A percentile compares a stretch with the other conserved stretches of the same genome.
phyloP scores from a whole-genome alignment of 176 grass and related monocot genomes.

The Typha latifolia region DNA sequence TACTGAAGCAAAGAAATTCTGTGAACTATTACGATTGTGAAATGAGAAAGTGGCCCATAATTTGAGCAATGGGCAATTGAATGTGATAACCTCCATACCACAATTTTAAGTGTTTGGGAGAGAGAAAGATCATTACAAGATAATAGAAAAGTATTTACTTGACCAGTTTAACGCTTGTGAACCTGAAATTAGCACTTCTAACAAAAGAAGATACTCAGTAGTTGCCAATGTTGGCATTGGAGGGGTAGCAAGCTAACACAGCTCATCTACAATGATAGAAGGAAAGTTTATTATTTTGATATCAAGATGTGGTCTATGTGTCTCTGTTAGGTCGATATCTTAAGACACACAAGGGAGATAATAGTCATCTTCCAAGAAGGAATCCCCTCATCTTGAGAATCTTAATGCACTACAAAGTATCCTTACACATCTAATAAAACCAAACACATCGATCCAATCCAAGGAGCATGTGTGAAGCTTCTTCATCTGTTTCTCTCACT shows the following conservation, averaged over 20 bases:
- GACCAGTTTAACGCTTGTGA: neutral
- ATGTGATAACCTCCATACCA: slow-evolving; percentile 4
- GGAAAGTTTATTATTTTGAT: neutral
- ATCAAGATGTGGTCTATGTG: slow-evolving; percentile 1
- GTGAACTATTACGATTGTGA: neutral
- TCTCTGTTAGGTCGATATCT: neutral
- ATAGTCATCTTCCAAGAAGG: neutral
- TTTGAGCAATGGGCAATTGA: neutral
- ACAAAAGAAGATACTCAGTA: neutral
- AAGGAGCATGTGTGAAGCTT: no score
- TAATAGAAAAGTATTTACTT: no score
- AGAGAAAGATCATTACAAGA: slow-evolving; percentile 8
- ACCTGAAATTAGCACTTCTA: neutral
- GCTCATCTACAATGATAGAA: slow-evolving; percentile 3
- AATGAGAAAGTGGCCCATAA: neutral
- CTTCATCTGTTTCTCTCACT: no score
- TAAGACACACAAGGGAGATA: neutral
- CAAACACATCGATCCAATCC: no score
- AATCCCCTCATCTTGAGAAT: neutral
- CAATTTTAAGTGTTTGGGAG: slow-evolving; percentile 8
- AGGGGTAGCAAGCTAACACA: slow-evolving; percentile 3
- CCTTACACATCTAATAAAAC: neutral
- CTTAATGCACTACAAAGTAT: neutral
- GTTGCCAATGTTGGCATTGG: slow-evolving; percentile 15
- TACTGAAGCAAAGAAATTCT: neutral